These are phyloP conservation scores for Aspergillus eucalypticola DNA, from an alignment of 2,329 filamentous ascomycete genomes.

Conservation along the genomic window DNA sequence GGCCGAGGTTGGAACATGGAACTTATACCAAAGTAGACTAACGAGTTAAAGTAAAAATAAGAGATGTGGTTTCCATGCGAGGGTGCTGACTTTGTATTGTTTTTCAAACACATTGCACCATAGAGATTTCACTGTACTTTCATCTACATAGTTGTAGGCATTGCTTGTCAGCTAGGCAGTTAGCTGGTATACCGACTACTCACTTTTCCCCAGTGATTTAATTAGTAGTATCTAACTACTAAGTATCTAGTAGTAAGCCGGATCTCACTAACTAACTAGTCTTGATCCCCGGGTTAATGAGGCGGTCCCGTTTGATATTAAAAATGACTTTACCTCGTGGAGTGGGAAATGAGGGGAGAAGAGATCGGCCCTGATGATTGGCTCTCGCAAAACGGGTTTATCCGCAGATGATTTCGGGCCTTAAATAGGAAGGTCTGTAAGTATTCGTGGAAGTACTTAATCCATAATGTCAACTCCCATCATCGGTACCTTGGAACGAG, in stretches of 20 bases:
- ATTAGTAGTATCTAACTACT: too few species aligned
- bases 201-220: background rate
- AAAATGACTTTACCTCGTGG: slow-evolving; percentile 1
- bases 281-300: background rate
- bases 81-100: background rate
- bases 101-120: too few species aligned
- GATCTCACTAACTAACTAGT: background rate
- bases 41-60: too few species aligned
- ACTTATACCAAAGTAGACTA: too few species aligned
- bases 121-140: too few species aligned
- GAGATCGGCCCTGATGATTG: background rate
- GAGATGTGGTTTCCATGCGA: background rate
- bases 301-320: slow-evolving; percentile 1
- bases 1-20: background rate
- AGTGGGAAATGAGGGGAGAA: slow-evolving; percentile 8
- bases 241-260: background rate
- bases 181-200: background rate
- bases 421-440: background rate
- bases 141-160: background rate
- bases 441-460: too few species aligned
- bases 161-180: background rate
- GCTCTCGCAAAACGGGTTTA: background rate
- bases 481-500: background rate
- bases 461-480: background rate
- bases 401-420: background rate